Conservation (phyloP, 2,329 filamentous ascomycete genomes). For the Neonectria hederae region DNA sequence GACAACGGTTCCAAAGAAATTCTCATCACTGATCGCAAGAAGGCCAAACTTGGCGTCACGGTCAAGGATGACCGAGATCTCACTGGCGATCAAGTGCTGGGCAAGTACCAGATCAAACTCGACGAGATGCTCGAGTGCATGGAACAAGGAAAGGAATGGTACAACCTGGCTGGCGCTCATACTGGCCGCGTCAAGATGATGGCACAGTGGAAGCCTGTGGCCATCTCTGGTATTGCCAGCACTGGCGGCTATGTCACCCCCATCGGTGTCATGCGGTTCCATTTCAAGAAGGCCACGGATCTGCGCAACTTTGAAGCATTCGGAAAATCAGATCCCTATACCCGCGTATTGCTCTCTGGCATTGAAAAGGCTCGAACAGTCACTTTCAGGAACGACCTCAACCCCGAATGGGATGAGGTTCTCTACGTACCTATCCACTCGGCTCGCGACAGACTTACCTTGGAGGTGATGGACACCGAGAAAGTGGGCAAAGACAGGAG, state of each 20-base stretch:
- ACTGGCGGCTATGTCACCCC: conserved; percentile 92
- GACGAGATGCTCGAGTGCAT: conserved; percentile 92
- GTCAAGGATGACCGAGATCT: conserved; percentile 97
- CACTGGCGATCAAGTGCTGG: conserved; percentile 81
- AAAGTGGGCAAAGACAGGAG: conserved; percentile 90
- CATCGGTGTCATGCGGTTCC: conserved; percentile 93
- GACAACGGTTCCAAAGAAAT: conserved; percentile 92
- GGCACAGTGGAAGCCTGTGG: conserved; percentile 95
- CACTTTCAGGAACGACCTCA: conserved; percentile 94
- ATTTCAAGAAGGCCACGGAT: conserved; percentile 84
- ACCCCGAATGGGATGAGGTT: conserved; percentile 95
- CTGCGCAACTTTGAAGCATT: conserved; percentile 93
- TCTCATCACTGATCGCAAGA: conserved; percentile 91
- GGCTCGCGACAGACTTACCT: conserved; percentile 79
- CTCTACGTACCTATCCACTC: conserved; percentile 93
- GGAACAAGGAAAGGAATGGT: conserved; percentile 96
- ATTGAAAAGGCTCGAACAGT: conserved; percentile 92
- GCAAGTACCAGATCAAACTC: conserved; percentile 93
- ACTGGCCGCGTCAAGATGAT: conserved; percentile 89
- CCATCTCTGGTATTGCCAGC: conserved; percentile 80
- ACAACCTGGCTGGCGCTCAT: conserved; percentile 82
- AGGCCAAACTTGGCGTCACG: conserved; percentile 87
- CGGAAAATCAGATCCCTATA: conserved; percentile 97
- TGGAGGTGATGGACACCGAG: conserved; percentile 98
- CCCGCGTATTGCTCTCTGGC: conserved; percentile 86